Evolutionary conservation across 2,329 filamentous ascomycete species (phyloP).

Genomic region (Aspergillus sp.): DNA sequence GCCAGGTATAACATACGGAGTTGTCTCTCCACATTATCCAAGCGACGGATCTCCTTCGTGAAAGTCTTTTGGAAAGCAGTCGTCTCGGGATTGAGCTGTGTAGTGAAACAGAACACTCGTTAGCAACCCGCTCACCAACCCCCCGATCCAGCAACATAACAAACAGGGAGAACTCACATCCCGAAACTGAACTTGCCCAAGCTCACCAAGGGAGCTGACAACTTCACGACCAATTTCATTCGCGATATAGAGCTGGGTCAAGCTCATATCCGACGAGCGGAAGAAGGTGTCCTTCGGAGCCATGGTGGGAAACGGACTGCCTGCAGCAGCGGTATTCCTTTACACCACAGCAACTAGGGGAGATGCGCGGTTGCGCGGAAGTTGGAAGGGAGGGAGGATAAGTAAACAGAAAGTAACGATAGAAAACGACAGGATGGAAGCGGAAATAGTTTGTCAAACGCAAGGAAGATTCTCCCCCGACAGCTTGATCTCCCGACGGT

Average conservation of each 20-base stretch:
- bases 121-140: neutral
- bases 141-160: neutral
- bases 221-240: conserved; percentile 99
- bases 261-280: conserved; percentile 99
- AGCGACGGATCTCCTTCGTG: conserved; percentile 92
- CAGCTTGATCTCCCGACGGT: neutral
- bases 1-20: conserved; percentile 65
- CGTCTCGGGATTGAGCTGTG: conserved; percentile 84
- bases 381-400: neutral
- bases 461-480: conserved; percentile 8
- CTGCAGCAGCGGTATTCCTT: conserved; percentile 21
- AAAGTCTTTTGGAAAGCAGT: conserved; percentile 96
- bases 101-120: neutral
- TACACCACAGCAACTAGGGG: conserved; percentile 18
- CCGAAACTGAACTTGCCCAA: conserved; percentile 94
- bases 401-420: conserved; percentile 12
- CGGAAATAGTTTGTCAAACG: conserved; percentile 3
- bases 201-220: conserved; percentile 91
- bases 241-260: conserved; percentile 99
- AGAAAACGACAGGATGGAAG: neutral
- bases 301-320: conserved; percentile 48
- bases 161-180: conserved; percentile 65
- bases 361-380: conserved; percentile 6
- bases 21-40: conserved; percentile 98
- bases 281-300: conserved; percentile 87